Base-by-base conservation (phyloP, 345 rosid genomes). In the Viola odorata region DNA sequence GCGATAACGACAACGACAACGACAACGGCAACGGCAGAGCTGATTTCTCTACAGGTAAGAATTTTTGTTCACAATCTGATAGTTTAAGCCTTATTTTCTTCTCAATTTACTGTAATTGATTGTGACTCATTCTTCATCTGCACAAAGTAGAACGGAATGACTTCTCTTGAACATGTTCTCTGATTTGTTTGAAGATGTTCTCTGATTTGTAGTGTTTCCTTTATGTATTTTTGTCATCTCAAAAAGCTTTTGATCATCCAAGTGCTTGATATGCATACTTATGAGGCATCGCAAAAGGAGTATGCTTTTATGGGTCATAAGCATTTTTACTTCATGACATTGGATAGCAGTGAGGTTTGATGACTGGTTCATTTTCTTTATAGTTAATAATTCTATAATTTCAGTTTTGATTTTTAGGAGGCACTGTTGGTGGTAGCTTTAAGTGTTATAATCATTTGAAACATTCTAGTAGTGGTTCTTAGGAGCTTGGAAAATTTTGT, bases 261-360 rank as follows among this genome's bases (percentile, higher is more conserved):
- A 97, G 99, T 94, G 78, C 99, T 94, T 81, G 97, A 94, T 78
- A 73, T 90, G 85, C 92, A 78, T 65, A 63, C 91, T 48, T 90
- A 90, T 62, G 90, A 86, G 78, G 77, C 75, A 68, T 82, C 97
- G 5, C 97, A 84, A 63, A 86, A 79, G 73, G 86, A 94, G 65
- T 94, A 94, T 82, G 99, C 97, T 52, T 79, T 78, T 41, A 84
- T 73, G 80, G 86, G 95, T 72, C 97, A 94, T 74, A 94, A 85
- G 80, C 99, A 94, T 85, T 94, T 90, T 80, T 94, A 94, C 81
- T 94, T 94, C 81, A 94, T 94, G 99, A 94, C 99, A 36, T 76
- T 94, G 71, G 84, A 88, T 72, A 95, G 95, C 70, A 88, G 90
- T 64, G 99, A 94, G 99, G 99, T 94, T 71, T 63, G 53, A 67